Base-by-base conservation (phyloP, 2,329 filamentous ascomycete species). In the Xylariaceae sp. region DNA sequence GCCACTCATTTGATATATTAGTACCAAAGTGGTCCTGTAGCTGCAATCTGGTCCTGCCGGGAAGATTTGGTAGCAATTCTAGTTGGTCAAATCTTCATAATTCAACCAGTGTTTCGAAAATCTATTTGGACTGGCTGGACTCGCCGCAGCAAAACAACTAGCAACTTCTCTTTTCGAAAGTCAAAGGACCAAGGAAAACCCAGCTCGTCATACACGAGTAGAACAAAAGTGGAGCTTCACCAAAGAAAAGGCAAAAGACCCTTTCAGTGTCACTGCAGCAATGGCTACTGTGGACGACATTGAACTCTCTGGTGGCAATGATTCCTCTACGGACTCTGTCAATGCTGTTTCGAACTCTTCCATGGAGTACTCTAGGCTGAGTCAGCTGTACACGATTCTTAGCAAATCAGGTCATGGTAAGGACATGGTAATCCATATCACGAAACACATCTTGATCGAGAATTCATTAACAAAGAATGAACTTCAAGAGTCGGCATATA, bases 31-130 rank as follows among this genome's bases (percentile, higher is more conserved):
- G 25, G 35, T 33, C 22, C 22, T 16, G 17, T 45, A 4, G 29
- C 43, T 5, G 43, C 43, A 3, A 8, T 25, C 6, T 45, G 37
- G 43, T 29, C 43, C 2, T 16, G 8, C 7, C 29, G 43, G 10
- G 43, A 45, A 19, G 20, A 25, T 20, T 36, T 45, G n/a, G 43
- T 45, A 2, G 37, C 37, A 8, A 45, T 39, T 12, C 25, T 45
- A 12, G 43, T 37, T 2, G 43, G 43, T 5, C 43, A 45, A 20
- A 19, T 34, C 5, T 21, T 33, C 7, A 34, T 45, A 32, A 25
- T 45, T 22, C 22, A 43, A n/a, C 22, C 41, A 22, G 22, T 39
- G n/a, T 37, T 38, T 19, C 38, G 39, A 3, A 23, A 8, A 8
- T 21, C n/a, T 20, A n/a, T 21, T 11, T 44, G 34, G 42, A 16